Conservation (phyloP, 192 early-diverging fungal species). For the Ambispora gerdemannii region DNA sequence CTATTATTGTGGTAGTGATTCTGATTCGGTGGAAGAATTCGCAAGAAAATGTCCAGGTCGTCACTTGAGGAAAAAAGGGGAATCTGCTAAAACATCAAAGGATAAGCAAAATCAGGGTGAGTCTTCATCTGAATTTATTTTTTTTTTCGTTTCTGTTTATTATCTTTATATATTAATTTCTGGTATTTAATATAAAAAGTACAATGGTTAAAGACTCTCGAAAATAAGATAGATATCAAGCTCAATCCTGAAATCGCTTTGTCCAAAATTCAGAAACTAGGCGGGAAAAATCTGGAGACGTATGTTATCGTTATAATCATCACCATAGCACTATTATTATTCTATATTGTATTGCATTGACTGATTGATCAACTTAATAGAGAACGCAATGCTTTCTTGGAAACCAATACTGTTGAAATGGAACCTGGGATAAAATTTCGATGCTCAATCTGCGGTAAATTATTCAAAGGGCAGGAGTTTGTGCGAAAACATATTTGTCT, state of each 20-base stretch:
- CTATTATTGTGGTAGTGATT: slow-evolving; percentile 90
- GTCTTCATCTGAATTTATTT: background rate
- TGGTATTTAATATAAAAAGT: slow-evolving; percentile 33
- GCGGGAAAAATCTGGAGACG: slow-evolving; percentile 50
- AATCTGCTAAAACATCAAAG: background rate
- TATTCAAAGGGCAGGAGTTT: slow-evolving; percentile 92
- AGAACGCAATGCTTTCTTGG: slow-evolving; percentile 53
- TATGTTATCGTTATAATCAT: slow-evolving; percentile 27
- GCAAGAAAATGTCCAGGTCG: slow-evolving; percentile 65
- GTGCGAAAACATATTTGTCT: slow-evolving; percentile 89
- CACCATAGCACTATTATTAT: background rate
- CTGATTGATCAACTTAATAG: slow-evolving; percentile 16
- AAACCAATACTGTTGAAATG: slow-evolving; percentile 50
- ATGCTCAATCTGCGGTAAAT: slow-evolving; percentile 87
- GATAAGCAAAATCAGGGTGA: slow-evolving; percentile 21
- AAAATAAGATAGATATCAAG: slow-evolving; percentile 53
- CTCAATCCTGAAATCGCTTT: slow-evolving; percentile 37
- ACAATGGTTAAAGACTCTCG: slow-evolving; percentile 54
- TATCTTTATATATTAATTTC: background rate
- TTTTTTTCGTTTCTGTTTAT: background rate
- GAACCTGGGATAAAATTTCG: slow-evolving; percentile 83
- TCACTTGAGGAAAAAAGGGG: slow-evolving; percentile 44
- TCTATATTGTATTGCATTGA: background rate
- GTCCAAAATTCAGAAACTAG: slow-evolving; percentile 47
- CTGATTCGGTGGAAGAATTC: slow-evolving; percentile 82